phyloP scores from a whole-genome alignment of 2,329 filamentous ascomycete species.

The Botrytis byssoidea region DNA sequence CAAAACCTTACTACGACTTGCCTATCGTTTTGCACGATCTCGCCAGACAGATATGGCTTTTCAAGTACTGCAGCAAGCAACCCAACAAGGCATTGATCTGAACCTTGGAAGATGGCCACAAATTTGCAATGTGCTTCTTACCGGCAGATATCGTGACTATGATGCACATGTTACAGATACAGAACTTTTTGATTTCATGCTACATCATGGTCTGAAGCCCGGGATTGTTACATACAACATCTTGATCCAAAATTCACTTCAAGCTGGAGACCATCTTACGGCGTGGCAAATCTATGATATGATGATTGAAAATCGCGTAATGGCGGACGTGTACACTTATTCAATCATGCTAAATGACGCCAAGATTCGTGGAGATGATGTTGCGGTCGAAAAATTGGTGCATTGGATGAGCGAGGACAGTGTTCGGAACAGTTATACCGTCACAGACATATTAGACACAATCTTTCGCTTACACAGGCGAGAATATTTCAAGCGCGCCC shows the following conservation, averaged over 20 bases:
- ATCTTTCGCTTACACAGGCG: slow-evolving; percentile 6
- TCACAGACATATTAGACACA: slow-evolving; percentile 49
- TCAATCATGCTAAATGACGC: slow-evolving; percentile 70
- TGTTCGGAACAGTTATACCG: slow-evolving; percentile 49
- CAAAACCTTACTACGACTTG: slow-evolving; percentile 35
- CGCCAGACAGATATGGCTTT: slow-evolving; percentile 42
- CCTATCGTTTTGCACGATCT: slow-evolving; percentile 43
- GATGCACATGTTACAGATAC: slow-evolving; percentile 49
- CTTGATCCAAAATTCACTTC: slow-evolving; percentile 68
- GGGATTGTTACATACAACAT: slow-evolving; percentile 64
- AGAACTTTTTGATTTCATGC: slow-evolving; percentile 54
- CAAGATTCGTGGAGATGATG: slow-evolving; percentile 45
- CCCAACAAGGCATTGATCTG: slow-evolving; percentile 44
- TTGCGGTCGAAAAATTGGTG: slow-evolving; percentile 55
- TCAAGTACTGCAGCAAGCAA: slow-evolving; percentile 45
- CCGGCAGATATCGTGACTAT: slow-evolving; percentile 39
- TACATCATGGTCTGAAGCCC: slow-evolving; percentile 60
- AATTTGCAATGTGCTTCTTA: slow-evolving; percentile 59
- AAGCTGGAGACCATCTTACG: slow-evolving; percentile 59
- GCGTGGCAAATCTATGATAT: slow-evolving; percentile 65
- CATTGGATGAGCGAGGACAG: slow-evolving; percentile 49
- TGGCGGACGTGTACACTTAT: slow-evolving; percentile 66
- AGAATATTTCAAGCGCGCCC: slow-evolving; percentile 5
- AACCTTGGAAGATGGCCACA: slow-evolving; percentile 50
- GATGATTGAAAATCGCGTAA: slow-evolving; percentile 57